Evolutionary conservation across 2,329 filamentous ascomycete genomes (phyloP), one percentile per base, ranked within the genome.

Genomic region (Nannizzia gypsea): DNA sequence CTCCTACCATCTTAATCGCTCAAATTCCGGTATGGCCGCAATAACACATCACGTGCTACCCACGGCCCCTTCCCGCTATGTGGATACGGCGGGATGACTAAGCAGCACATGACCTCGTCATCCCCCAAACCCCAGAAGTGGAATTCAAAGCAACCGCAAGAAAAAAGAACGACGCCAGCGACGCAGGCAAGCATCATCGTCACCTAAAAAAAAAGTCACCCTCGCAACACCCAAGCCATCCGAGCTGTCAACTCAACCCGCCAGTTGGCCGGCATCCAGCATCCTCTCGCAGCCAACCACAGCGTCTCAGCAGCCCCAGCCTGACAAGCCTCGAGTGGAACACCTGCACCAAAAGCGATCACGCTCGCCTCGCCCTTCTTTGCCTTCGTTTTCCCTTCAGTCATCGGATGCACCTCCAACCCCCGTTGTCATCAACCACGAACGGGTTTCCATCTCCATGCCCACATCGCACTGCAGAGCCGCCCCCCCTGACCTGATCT

Each of bases 361-460:
- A 34, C 50, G n/a, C 26, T 34, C 50, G 5, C 17, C 31, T 36
- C 31, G 31, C 31, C 9, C 24, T 54, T 54, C 26, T 20, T 13
- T 42, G n/a, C 38, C 4, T 24, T 15, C 38, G n/a, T 17, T 9
- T 24, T 15, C 36, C 31, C n/a, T 22, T 56, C 54, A 17, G 22
- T 56, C 31, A 56, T 58, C 56, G 56, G 56, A 48, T 58, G 56
- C 28, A 38, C 31, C 54, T 28, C 54, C 28, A 38, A 40, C 13
- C 28, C 31, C 11, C 34, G 15, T 42, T 58, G 56, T 15, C 26
- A 40, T 28, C 15, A 42, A 46, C 56, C 38, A 28, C 20, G 3
- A 24, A 26, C 34, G 15, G 26, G n/a, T 31, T 40, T 28, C 22
- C 42, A 31, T 17, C 31, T 28, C 28, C 17, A 52, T 36, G 46